Evolutionary conservation across 768 basidiomycete genomes (phyloP).

Genomic region (Strobilomyces echinocephalus): DNA sequence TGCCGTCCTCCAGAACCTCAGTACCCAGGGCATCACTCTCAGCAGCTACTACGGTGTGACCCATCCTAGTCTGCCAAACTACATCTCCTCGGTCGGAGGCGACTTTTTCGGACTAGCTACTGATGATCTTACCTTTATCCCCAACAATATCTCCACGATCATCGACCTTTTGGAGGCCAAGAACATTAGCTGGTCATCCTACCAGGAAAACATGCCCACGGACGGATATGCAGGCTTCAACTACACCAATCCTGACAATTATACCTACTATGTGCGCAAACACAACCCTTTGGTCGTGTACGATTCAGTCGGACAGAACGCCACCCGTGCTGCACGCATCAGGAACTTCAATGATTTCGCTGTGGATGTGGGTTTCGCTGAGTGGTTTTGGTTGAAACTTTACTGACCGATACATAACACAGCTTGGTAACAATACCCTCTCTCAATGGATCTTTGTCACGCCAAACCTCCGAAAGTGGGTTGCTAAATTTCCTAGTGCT

Average conservation of each 20-base stretch:
- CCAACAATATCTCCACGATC: conserved; percentile 49
- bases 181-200: conserved; percentile 55
- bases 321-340: conserved; percentile 39
- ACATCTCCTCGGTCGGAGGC: conserved; percentile 43
- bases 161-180: conserved; percentile 58
- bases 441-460: conserved; percentile 63
- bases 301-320: conserved; percentile 44
- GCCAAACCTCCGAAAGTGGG: conserved; percentile 45
- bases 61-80: conserved; percentile 64
- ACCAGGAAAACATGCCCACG: conserved; percentile 55
- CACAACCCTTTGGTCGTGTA: conserved; percentile 51
- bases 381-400: not conserved
- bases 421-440: conserved; percentile 37
- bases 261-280: conserved; percentile 53
- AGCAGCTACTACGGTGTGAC: conserved; percentile 45
- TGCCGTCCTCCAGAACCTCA: conserved; percentile 35
- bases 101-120: conserved; percentile 48
- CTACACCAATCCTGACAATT: conserved; percentile 29
- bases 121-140: conserved; percentile 34
- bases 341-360: conserved; percentile 64
- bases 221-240: conserved; percentile 44
- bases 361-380: conserved; percentile 37
- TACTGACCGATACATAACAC: not conserved
- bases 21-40: conserved; percentile 46
- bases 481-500: not conserved